Base-by-base conservation (phyloP, 257 asterid species). In the Anisodus acutangulus region DNA sequence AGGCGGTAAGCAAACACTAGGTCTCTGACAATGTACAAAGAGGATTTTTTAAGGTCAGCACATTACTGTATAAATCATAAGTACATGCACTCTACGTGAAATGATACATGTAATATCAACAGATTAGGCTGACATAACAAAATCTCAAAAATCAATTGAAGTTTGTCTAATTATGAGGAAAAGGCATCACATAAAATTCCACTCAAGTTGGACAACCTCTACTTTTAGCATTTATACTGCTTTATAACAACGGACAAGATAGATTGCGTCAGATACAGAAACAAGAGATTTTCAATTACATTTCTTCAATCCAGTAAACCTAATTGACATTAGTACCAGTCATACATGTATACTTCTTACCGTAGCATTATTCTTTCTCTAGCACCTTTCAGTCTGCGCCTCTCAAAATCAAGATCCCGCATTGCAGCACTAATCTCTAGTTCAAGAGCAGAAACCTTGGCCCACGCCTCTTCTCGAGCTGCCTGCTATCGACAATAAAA, bases 401-500 rank as follows among this genome's bases (percentile, higher is more conserved):
- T 93, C 90, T 97, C 99, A 85, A 91, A 95, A 88, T 95, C 98
- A 83, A 97, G 97, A 85, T 95, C 98, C 76, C 98, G 89, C 94
- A 93, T 89, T 31, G 99, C 97, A 78, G 97, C 95, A 89, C 90
- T 93, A 59, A 97, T 97, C 93, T 95, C 97, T 41, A 97, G 98
- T 88, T 97, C 99, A 82, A 97, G 98, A 86, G 94, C 96, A 87
- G 99, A 95, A 86, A 97, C 99, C 89, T 93, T 97, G 51, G 97
- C 92, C 99, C 98, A 95, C 78, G 99, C 98, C 89, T 97, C 99
- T 92, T 97, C 98, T 85, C 98, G 95, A 83, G 97, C 98, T 43
- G 98, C 94, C 99, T 97, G 99, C 99, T 97, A 97, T 91, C 90
- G 92, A 88, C 94, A 88, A 87, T 91, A 91, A 87, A 79, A 86